Evolutionary conservation across 768 basidiomycete species (phyloP).

Genomic region (Collybia sordida): DNA sequence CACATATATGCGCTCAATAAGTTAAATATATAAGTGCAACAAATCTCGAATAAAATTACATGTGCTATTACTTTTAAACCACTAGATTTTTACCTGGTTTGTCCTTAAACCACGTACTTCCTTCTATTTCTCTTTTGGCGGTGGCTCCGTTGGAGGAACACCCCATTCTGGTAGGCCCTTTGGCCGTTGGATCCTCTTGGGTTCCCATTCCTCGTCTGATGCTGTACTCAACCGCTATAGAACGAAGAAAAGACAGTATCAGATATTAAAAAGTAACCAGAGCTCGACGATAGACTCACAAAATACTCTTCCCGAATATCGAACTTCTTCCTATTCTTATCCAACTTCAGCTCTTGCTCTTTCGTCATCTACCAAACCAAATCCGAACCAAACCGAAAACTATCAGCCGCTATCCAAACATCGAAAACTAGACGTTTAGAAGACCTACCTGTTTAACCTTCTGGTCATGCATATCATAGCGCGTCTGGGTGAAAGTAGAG

Average conservation of each 20-base stretch:
- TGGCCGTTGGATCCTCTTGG: conserved; percentile 79
- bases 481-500: conserved; percentile 80
- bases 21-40: too few relatives aligned
- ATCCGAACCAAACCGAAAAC: background rate
- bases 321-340: conserved; percentile 72
- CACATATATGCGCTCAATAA: too few relatives aligned
- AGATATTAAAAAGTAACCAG: background rate
- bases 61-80: background rate
- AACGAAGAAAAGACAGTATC: background rate
- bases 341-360: conserved; percentile 76
- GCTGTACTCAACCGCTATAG: conserved; percentile 62
- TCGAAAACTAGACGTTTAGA: conserved; percentile 11
- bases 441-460: conserved; percentile 74
- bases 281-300: conserved; percentile 45
- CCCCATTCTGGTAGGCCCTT: conserved; percentile 95
- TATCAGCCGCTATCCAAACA: background rate
- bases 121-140: conserved; percentile 12
- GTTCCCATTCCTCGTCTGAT: conserved; percentile 79
- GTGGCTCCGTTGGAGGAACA: conserved; percentile 66
- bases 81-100: background rate
- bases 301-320: conserved; percentile 97
- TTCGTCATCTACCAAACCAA: conserved; percentile 55
- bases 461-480: conserved; percentile 86
- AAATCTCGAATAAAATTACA: conserved; percentile 2
- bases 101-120: background rate